Evolutionary conservation across 371 early-diverging fungal species (phyloP).

Genomic region (Mortierella polycephala): DNA sequence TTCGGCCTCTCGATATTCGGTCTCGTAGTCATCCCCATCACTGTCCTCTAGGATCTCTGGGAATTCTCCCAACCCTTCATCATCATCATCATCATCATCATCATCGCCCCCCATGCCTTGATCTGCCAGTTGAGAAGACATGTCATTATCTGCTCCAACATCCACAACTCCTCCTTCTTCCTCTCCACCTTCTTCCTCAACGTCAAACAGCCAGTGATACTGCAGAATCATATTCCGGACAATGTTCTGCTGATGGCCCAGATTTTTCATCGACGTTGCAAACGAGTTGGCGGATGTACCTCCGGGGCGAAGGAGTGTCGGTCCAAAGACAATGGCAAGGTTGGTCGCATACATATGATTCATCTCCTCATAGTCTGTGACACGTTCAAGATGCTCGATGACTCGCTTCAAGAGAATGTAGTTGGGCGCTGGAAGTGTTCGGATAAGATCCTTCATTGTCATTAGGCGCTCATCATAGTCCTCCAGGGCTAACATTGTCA

Average conservation of each 20-base stretch:
- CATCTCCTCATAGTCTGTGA: constrained; percentile 84
- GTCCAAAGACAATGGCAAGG: constrained; percentile 89
- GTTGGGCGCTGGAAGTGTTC: constrained; percentile 75
- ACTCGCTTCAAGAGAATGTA: constrained; percentile 76
- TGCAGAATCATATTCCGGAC: constrained; percentile 85
- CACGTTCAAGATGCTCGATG: constrained; percentile 83
- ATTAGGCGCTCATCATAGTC: constrained; percentile 84
- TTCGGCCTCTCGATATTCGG: background rate
- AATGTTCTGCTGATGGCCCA: constrained; percentile 83
- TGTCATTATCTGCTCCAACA: constrained; percentile 6
- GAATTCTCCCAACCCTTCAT: constrained; percentile 27
- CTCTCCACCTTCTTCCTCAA: constrained; percentile 67
- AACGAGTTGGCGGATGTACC: constrained; percentile 79
- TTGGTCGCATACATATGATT: constrained; percentile 92
- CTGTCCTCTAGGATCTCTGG: constrained; percentile 35
- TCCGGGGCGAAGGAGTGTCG: constrained; percentile 79
- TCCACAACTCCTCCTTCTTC: constrained; percentile 27
- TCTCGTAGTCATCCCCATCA: constrained; percentile 27
- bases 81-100: constrained; percentile 17
- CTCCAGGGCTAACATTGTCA: constrained; percentile 60
- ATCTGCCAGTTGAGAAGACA: background rate
- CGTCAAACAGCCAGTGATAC: constrained; percentile 86
- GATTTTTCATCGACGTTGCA: constrained; percentile 81
- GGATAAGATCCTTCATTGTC: constrained; percentile 79
- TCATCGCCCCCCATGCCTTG: constrained; percentile 22